phyloP scores from a whole-genome alignment of 2,329 filamentous ascomycete species.

The Cordyceps cateniannulata region DNA sequence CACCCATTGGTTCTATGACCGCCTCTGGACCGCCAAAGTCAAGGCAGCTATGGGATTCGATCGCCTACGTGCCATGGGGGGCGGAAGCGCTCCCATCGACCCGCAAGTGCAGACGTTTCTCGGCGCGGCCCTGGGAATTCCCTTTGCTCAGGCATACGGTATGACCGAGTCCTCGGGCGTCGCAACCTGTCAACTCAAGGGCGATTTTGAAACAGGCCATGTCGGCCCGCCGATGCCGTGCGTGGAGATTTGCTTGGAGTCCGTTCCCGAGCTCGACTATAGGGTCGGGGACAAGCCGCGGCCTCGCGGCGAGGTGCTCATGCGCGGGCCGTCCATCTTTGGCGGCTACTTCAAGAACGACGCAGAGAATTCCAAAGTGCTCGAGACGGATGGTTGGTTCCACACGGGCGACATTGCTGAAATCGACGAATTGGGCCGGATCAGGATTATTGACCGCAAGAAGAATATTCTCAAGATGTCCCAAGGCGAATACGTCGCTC shows the following conservation, averaged over 20 bases:
- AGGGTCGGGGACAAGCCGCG: constrained; percentile 77
- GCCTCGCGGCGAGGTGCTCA: constrained; percentile 81
- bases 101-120: constrained; percentile 84
- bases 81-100: constrained; percentile 85
- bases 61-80: constrained; percentile 65
- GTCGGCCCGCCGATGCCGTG: constrained; percentile 66
- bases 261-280: constrained; percentile 94
- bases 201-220: constrained; percentile 71
- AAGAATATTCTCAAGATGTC: constrained; percentile 99
- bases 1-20: constrained; percentile 71
- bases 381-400: constrained; percentile 93
- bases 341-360: constrained; percentile 83
- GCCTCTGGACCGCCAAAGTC: constrained; percentile 88
- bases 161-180: constrained; percentile 90
- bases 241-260: constrained; percentile 72
- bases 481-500: constrained; percentile 96
- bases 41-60: constrained; percentile 76
- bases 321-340: constrained; percentile 78
- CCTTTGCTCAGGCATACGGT: constrained; percentile 83
- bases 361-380: constrained; percentile 74
- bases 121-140: constrained; percentile 71
- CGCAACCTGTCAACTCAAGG: constrained; percentile 59
- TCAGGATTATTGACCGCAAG: constrained; percentile 90
- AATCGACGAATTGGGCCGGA: constrained; percentile 77
- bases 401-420: constrained; percentile 87